Base-by-base conservation (phyloP, 1,284 basidiomycete species). In the Tylopilus orsonianus region DNA sequence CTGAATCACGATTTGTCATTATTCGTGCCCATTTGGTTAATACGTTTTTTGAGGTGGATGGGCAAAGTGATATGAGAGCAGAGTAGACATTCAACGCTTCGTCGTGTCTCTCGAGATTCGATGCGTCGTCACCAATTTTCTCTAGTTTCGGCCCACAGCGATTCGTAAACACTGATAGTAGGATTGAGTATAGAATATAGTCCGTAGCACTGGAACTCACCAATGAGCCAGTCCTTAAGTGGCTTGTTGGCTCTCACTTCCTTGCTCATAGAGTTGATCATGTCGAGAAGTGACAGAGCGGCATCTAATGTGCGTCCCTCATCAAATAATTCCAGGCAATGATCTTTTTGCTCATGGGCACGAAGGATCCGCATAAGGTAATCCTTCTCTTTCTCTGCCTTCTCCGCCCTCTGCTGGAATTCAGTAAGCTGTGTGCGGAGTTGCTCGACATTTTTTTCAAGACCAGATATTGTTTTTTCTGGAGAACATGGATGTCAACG, bases 11-110 rank as follows among this genome's bases (percentile, higher is more conserved):
- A 27, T n/a, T 13, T 12, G 53, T 37, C 14, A 24, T 9, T n/a
- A 7, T 9, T 2, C n/a, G 32, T 2, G 22, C 46, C 55, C 55
- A 56, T 19, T 58, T 48, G 1, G 4, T 18, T 3, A 56, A 2
- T 8, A 56, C 3, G 8, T 24, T n/a, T 4, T 20, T 13, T 5
- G 45, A 5, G 7, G 29, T 22, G 1, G 33, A 24, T 4, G 46
- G 32, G 16, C 16, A 4, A 32, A 56, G 41, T 4, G 18, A 42
- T 20, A 56, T 23, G 7, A 41, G 46, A 6, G 24, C 12, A 22
- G 40, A 43, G 20, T 58, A 56, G 9, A 44, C 32, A 0, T 18
- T 8, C 9, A 45, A 4, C 3, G 46, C 56, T 19, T 58, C 46
- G 2, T 46, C 29, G 1, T 27, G 6, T 7, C 18, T 53, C 3